These are phyloP conservation scores for Hansfordia pulvinata DNA, from an alignment of 2,329 filamentous ascomycete genomes.

Conservation along the genomic window DNA sequence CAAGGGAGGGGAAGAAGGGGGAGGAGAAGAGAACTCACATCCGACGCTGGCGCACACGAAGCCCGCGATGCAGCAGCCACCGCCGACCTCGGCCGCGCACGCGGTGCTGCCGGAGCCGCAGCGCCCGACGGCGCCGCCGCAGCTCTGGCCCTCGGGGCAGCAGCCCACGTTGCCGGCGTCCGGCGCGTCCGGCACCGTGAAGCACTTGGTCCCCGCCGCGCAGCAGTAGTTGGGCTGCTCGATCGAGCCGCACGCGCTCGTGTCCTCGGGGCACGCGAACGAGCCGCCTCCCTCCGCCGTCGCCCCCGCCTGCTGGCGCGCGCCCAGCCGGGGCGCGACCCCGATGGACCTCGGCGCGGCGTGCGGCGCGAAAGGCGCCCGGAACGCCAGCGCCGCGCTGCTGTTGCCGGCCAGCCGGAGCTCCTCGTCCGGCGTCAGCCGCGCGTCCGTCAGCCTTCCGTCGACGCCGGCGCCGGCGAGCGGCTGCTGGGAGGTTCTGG, in stretches of 20 bases:
- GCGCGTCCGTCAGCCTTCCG: conserved; percentile 2
- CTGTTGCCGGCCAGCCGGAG: conserved; percentile 15
- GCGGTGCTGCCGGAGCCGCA: conserved; percentile 50
- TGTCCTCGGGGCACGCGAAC: conserved; percentile 54
- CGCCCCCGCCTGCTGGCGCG: conserved; percentile 4
- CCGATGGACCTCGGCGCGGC: no score
- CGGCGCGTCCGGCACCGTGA: conserved; percentile 45
- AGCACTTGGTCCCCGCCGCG: conserved; percentile 49
- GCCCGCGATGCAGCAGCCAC: conserved; percentile 64
- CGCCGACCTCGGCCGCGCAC: conserved; percentile 51
- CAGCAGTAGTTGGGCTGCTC: conserved; percentile 63
- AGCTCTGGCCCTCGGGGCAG: conserved; percentile 52
- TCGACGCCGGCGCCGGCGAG: conserved; percentile 16
- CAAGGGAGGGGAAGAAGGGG: conserved; percentile 2
- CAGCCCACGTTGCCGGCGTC: conserved; percentile 56
- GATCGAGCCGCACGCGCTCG: conserved; percentile 49
- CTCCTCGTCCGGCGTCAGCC: conserved; percentile 13
- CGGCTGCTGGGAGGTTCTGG: conserved; percentile 11
- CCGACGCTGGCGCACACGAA: conserved; percentile 57
- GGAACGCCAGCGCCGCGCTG: conserved; percentile 23
- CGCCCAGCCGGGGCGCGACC: not conserved
- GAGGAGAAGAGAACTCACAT: conserved; percentile 35
- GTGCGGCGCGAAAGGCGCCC: conserved; percentile 39
- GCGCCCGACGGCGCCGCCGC: conserved; percentile 46
- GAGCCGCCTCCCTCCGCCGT: conserved; percentile 27